Conservation (phyloP, 148 eudicot species). For the Rhododendron ovatum region DNA sequence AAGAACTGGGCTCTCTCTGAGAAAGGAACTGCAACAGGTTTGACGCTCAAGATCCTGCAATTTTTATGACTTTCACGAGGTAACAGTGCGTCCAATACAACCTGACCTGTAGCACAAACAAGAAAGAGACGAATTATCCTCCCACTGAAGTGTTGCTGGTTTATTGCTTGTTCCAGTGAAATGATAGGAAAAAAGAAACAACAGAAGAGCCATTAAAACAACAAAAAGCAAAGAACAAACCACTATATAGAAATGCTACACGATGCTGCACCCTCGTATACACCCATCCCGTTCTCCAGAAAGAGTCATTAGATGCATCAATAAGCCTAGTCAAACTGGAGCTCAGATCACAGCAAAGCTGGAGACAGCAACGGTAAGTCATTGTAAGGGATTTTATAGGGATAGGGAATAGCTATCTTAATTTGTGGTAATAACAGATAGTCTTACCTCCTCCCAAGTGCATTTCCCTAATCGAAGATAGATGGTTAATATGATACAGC, state of each 20-base stretch:
- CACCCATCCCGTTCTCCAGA: slow-evolving; percentile 96
- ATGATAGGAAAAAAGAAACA: neutral
- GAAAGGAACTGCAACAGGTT: slow-evolving; percentile 73
- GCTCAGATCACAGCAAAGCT: slow-evolving; percentile 62
- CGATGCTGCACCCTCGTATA: slow-evolving; percentile 68
- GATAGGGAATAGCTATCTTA: neutral
- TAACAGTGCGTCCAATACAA: slow-evolving; percentile 69
- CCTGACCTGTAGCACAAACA: slow-evolving; percentile 49
- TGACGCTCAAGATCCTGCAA: slow-evolving; percentile 58
- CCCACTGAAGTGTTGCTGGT: neutral
- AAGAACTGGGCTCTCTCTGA: slow-evolving; percentile 51
- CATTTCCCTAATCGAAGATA: slow-evolving; percentile 67
- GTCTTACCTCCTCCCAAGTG: slow-evolving; percentile 81
- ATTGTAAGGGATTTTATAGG: neutral
- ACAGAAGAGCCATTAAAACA: neutral
- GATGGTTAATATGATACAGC: slow-evolving; percentile 78
- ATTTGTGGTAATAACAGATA: neutral
- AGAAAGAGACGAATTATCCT: neutral
- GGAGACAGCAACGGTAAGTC: slow-evolving; percentile 27
- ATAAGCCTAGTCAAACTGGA: slow-evolving; percentile 68
- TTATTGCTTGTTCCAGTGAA: neutral
- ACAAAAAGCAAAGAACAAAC: slow-evolving; percentile 35
- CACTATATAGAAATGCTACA: slow-evolving; percentile 66
- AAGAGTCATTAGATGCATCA: slow-evolving; percentile 55
- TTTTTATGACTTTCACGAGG: slow-evolving; percentile 35